phyloP scores from a whole-genome alignment of 176 grass and related monocot species.

The Paspalum vaginatum region DNA sequence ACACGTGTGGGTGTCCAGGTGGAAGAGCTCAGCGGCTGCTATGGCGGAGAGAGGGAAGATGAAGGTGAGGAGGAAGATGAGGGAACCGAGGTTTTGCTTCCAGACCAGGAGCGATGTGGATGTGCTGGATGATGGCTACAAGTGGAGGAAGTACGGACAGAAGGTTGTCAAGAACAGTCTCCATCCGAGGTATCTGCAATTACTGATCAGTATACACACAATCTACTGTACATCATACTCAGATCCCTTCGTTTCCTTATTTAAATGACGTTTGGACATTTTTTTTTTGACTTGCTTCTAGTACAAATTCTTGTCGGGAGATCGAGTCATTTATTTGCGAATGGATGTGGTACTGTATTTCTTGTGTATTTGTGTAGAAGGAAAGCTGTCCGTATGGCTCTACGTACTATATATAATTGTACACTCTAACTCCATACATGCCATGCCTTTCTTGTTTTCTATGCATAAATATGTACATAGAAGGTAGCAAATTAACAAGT shows the following conservation, averaged over 20 bases:
- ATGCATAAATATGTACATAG: neutral
- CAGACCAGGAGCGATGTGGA: conserved; percentile 94
- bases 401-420: neutral
- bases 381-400: neutral
- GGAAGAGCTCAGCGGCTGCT: conserved; percentile 59
- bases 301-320: too few species aligned
- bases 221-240: neutral
- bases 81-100: conserved; percentile 98
- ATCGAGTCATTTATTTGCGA: too few species aligned
- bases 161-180: conserved; percentile 98
- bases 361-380: conserved; percentile 5
- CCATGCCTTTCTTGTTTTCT: neutral
- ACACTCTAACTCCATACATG: too few species aligned
- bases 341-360: too few species aligned
- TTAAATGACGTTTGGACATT: too few species aligned
- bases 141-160: conserved; percentile 99
- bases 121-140: conserved; percentile 96
- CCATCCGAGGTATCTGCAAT: conserved; percentile 74
- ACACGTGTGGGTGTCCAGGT: conserved; percentile 49
- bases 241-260: too few species aligned
- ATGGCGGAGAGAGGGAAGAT: conserved; percentile 75
- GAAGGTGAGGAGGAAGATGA: conserved; percentile 95
- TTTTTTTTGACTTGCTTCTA: too few species aligned
- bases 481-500: neutral
- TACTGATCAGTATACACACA: neutral